Evolutionary conservation across 257 asterid genomes (phyloP).

Genomic region (Solanum corneliomulleri): DNA sequence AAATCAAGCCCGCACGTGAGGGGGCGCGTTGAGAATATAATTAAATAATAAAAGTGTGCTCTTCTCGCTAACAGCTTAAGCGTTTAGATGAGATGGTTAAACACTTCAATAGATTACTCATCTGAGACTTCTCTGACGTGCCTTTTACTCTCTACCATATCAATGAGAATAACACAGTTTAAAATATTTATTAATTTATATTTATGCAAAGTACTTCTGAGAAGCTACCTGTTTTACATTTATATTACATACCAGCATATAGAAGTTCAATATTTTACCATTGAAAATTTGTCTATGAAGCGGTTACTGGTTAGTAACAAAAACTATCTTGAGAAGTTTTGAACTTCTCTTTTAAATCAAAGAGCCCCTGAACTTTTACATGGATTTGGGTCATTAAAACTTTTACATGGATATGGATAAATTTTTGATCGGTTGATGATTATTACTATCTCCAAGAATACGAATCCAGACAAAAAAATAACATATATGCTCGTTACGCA

Average conservation of each 20-base stretch:
- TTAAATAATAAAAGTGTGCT: too few relatives aligned
- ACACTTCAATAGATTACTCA: neutral
- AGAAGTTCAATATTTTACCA: neutral
- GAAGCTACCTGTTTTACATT: neutral
- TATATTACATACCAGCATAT: neutral
- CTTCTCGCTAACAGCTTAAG: too few relatives aligned
- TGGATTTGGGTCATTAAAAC: neutral
- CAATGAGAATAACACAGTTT: neutral
- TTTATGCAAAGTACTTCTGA: neutral
- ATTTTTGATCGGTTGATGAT: neutral
- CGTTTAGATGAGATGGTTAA: too few relatives aligned
- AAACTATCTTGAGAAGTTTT: neutral
- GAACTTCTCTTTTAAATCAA: neutral
- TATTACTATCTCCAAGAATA: neutral
- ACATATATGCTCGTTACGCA: neutral
- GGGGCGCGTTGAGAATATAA: too few relatives aligned
- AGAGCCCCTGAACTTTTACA: neutral
- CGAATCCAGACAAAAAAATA: neutral
- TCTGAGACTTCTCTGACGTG: neutral
- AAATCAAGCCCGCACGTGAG: too few relatives aligned
- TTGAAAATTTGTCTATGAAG: neutral
- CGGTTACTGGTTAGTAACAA: neutral
- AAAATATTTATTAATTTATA: neutral
- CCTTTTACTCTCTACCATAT: neutral
- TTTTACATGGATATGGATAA: neutral